These are phyloP conservation scores for Magnusiomyces ingens DNA, from an alignment of 1,139 yeast genomes.

Conservation along the genomic window DNA sequence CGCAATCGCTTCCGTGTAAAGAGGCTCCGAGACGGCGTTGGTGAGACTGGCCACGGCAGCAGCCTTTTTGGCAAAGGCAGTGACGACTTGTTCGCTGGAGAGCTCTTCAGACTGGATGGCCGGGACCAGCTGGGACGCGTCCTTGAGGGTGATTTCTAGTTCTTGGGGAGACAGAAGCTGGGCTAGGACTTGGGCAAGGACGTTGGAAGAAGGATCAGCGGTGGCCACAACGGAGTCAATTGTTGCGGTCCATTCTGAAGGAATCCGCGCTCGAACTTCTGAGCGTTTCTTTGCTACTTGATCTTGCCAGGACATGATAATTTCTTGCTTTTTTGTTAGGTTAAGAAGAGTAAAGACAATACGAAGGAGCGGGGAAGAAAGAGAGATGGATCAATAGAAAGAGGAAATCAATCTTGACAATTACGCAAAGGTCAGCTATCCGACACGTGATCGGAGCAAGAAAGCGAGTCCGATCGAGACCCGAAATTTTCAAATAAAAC, in stretches of 20 bases:
- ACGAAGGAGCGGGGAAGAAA: background rate
- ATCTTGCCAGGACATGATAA: slow-evolving; percentile 4
- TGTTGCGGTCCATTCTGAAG: slow-evolving; percentile 11
- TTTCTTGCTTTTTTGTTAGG: no score
- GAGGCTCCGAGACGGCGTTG: slow-evolving; percentile 29
- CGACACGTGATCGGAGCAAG: no score
- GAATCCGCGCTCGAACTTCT: slow-evolving; percentile 6
- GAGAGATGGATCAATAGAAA: background rate
- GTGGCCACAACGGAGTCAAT: slow-evolving; percentile 1
- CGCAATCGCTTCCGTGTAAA: slow-evolving; percentile 29
- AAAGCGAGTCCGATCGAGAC: no score
- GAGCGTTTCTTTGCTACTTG: slow-evolving; percentile 2
- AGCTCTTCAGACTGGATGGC: slow-evolving; percentile 38
- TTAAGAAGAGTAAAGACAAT: no score
- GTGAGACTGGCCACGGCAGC: slow-evolving; percentile 37
- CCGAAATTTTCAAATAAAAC: no score
- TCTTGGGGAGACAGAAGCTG: slow-evolving; percentile 21
- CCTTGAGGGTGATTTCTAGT: slow-evolving; percentile 24
- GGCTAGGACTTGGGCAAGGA: slow-evolving; percentile 2
- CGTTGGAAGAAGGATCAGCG: slow-evolving; percentile 5
- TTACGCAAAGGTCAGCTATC: no score
- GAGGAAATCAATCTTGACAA: background rate
- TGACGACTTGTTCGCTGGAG: slow-evolving; percentile 40
- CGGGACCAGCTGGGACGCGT: slow-evolving; percentile 30
- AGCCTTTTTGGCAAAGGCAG: slow-evolving; percentile 53